Base-by-base conservation (phyloP, 208 protist species). In the Acanthamoeba healyi region DNA sequence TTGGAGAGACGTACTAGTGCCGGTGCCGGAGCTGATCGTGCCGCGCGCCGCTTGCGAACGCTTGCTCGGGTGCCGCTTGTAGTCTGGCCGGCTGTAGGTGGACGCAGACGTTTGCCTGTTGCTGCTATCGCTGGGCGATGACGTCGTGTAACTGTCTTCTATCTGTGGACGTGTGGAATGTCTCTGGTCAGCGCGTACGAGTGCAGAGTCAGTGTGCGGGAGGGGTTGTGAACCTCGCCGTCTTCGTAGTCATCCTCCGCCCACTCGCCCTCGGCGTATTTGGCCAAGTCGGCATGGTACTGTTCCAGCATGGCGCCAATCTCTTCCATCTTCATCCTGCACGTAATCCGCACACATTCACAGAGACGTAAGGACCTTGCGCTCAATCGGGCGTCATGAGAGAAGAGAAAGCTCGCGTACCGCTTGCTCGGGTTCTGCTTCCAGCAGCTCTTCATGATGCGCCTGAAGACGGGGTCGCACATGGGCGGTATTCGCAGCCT, bases 381-480 rank as follows among this genome's bases (percentile, higher is more conserved):
- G n/a, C n/a, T n/a, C n/a, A n/a, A n/a, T n/a, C n/a, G n/a, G n/a
- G n/a, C n/a, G n/a, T n/a, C n/a, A n/a, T n/a, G n/a, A n/a, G 40
- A 38, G 42, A 88, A 22, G 15, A 88, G 22, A 10, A 19, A 5
- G 29, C 2, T 4, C 14, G 15, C 36, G 34, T 58, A 93, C 88
- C 88, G 22, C 24, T 93, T 93, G 1, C 58, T 10, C 0, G 88
- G 88, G 38, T 81, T 72, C 19, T 93, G 44, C 17, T 93, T 56
- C 88, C 88, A 93, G n/a, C 56, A 72, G 15, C 63, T 61, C 44
- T 42, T 49, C 46, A 93, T 93, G 88, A 93, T 93, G 1, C 65
- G 22, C 36, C 49, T 22, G 29, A 93, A 81, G 22, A 93, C 65
- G 38, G 88, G 88, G 42, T 93, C 88, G 67, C 88, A 93, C n/a